These are phyloP conservation scores for Pythium rishiriense DNA, from an alignment of 352 stramenopile species.

Conservation along the genomic window DNA sequence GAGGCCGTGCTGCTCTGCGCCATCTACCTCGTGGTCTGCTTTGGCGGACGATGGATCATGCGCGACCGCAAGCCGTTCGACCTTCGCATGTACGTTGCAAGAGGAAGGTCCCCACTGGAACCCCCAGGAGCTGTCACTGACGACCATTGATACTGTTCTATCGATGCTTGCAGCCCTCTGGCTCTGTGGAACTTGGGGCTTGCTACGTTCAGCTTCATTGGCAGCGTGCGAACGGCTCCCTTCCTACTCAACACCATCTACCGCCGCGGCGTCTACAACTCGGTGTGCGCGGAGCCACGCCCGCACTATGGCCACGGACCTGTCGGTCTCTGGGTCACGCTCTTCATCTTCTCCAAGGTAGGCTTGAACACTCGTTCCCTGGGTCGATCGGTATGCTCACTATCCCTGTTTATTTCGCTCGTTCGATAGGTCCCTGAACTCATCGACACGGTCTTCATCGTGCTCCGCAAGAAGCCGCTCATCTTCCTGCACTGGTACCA, in stretches of 20 bases:
- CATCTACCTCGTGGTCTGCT: constrained; percentile 76
- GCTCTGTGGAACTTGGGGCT: constrained; percentile 82
- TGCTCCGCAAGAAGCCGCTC: constrained; percentile 96
- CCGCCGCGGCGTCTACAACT: constrained; percentile 76
- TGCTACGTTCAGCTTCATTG: constrained; percentile 80
- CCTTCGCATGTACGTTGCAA: constrained; percentile 53
- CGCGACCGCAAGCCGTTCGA: constrained; percentile 77
- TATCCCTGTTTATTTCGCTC: constrained; percentile 18
- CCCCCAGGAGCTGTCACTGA: not conserved
- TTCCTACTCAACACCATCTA: constrained; percentile 87
- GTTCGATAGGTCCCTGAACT: constrained; percentile 83
- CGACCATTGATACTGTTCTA: not conserved
- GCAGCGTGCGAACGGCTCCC: constrained; percentile 66
- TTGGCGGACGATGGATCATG: constrained; percentile 77
- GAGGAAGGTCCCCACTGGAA: not conserved
- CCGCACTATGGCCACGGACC: constrained; percentile 69
- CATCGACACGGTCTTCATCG: constrained; percentile 97
- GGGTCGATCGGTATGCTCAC: not conserved
- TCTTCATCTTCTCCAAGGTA: constrained; percentile 91
- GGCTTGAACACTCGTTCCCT: not conserved
- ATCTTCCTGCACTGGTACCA: constrained; percentile 99
- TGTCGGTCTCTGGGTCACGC: constrained; percentile 72
- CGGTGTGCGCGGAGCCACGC: constrained; percentile 70
- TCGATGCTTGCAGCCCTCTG: constrained; percentile 39
- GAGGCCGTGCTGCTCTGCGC: constrained; percentile 62